phyloP scores from a whole-genome alignment of 495 filamentous ascomycete genomes.

The Clavariopsis aquatica region DNA sequence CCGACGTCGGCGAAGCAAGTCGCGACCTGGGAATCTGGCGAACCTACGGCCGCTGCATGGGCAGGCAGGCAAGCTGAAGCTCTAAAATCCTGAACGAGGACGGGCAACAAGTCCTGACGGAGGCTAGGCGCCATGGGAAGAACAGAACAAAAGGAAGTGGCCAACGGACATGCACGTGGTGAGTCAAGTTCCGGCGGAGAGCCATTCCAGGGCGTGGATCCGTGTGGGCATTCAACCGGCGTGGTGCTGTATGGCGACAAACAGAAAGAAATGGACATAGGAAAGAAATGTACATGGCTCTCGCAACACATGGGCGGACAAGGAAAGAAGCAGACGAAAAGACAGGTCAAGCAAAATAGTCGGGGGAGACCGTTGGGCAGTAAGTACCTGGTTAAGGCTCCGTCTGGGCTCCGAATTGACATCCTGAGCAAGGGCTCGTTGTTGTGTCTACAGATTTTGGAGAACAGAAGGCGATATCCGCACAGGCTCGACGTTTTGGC shows the following conservation, averaged over 20 bases:
- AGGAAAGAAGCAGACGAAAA: constrained; percentile 16
- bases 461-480: constrained; percentile 8
- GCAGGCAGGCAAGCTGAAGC: constrained; percentile 6
- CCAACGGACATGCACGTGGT: constrained; percentile 14
- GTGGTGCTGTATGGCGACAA: constrained; percentile 34
- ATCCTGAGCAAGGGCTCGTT: constrained; percentile 39
- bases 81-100: constrained; percentile 2
- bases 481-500: constrained; percentile 2
- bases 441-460: constrained; percentile 23
- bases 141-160: constrained; percentile 22
- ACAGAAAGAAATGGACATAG: constrained; percentile 17
- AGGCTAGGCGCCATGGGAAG: not conserved
- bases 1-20: constrained; percentile 5
- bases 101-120: not conserved
- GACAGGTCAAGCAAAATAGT: constrained; percentile 18
- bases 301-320: constrained; percentile 18
- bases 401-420: constrained; percentile 38
- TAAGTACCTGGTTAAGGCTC: constrained; percentile 41
- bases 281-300: constrained; percentile 22
- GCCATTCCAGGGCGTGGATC: constrained; percentile 10
- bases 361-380: constrained; percentile 35
- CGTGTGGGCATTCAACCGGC: not conserved
- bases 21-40: constrained; percentile 13
- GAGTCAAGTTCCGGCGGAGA: not conserved
- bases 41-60: constrained; percentile 17